Conservation (phyloP, 1,284 basidiomycete genomes). For the Gomphus bonarii region DNA sequence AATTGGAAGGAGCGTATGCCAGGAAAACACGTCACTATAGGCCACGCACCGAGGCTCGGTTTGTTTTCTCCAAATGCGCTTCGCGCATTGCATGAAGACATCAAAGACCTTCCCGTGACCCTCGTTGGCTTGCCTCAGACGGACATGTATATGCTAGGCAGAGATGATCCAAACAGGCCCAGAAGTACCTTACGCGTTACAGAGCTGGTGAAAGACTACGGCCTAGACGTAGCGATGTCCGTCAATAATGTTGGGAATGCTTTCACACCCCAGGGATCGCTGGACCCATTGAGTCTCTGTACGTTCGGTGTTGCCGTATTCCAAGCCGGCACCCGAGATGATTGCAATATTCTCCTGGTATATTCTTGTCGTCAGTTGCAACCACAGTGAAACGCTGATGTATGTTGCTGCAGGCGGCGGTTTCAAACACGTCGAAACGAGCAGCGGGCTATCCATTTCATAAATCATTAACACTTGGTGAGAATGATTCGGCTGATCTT, state of each 20-base stretch:
- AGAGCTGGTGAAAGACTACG: constrained; percentile 32
- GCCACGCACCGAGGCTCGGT: constrained; percentile 50
- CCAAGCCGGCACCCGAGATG: constrained; percentile 39
- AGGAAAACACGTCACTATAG: constrained; percentile 35
- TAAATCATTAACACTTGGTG: constrained; percentile 26
- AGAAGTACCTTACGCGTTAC: constrained; percentile 45
- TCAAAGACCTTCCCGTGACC: constrained; percentile 32
- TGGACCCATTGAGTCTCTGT: constrained; percentile 49
- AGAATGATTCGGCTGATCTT: constrained; percentile 43
- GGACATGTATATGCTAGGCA: constrained; percentile 58
- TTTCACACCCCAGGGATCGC: constrained; percentile 54
- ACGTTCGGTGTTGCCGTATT: constrained; percentile 50
- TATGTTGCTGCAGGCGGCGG: constrained; percentile 27
- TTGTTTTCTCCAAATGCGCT: constrained; percentile 39
- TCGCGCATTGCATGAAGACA: constrained; percentile 17
- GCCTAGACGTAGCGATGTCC: constrained; percentile 40
- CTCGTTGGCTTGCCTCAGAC: constrained; percentile 52
- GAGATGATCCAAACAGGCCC: constrained; percentile 22
- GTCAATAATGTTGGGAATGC: constrained; percentile 58
- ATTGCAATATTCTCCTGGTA: constrained; percentile 39
- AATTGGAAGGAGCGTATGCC: constrained; percentile 17
- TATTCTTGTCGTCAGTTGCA: constrained; percentile 14
- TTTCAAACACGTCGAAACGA: constrained; percentile 35
- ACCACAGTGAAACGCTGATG: background rate
- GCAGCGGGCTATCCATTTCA: constrained; percentile 30